A percentile compares a stretch with the other conserved stretches of the same genome.
Evolutionary conservation across 129 eudicot species (phyloP).

Genomic region (Logfia minima): DNA sequence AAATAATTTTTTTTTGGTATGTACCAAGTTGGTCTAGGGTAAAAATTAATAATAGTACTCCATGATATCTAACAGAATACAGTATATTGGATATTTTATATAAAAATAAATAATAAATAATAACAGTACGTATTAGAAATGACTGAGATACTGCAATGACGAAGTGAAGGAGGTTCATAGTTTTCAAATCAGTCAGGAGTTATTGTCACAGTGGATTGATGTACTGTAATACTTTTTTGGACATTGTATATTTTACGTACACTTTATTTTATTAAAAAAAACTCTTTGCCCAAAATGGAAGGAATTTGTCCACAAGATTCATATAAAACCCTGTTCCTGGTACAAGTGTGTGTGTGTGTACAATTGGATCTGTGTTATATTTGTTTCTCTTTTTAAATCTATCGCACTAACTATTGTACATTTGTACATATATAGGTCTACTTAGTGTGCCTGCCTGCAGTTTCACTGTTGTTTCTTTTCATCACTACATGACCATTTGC

Average conservation of each 20-base stretch:
- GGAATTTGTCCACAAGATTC: constrained; percentile 32
- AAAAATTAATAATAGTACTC: too few relatives aligned
- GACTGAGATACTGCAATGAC: constrained; percentile 32
- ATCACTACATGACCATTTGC: constrained; percentile 36
- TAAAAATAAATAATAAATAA: not conserved
- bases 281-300: constrained; percentile 30
- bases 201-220: constrained; percentile 23
- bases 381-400: constrained; percentile 27
- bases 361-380: constrained; percentile 20
- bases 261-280: not conserved
- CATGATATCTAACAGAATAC: not conserved
- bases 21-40: too few relatives aligned
- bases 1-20: too few relatives aligned
- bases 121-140: not conserved
- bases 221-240: not conserved
- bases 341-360: constrained; percentile 12
- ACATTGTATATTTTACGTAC: not conserved
- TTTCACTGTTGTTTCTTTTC: constrained; percentile 38
- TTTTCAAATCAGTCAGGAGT: constrained; percentile 31
- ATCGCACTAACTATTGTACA: not conserved
- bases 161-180: constrained; percentile 19
- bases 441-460: constrained; percentile 28
- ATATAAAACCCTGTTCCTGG: constrained; percentile 6
- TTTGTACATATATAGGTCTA: constrained; percentile 16
- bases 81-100: not conserved